Conservation (phyloP, 345 rosid genomes). For the Eucalyptus sideroxylon region DNA sequence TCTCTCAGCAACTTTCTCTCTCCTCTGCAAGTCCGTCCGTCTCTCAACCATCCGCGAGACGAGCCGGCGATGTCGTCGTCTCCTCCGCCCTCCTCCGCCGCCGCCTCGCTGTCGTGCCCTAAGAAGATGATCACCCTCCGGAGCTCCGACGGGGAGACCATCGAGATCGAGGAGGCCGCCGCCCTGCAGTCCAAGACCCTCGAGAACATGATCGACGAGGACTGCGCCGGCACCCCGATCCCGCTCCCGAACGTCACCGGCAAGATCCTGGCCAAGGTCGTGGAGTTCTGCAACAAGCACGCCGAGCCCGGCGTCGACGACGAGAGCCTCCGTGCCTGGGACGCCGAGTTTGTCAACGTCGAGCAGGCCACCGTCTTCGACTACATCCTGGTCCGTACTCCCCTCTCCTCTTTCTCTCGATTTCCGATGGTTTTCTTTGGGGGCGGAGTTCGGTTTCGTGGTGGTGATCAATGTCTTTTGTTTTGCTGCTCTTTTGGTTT, state of each 20-base stretch:
- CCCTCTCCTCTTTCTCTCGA: neutral
- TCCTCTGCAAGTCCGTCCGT: neutral
- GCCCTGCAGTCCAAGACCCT: slow-evolving; percentile 44
- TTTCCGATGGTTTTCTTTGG: neutral
- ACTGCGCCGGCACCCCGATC: slow-evolving; percentile 30
- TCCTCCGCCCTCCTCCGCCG: neutral
- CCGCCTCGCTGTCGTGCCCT: neutral
- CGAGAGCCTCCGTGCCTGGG: slow-evolving; percentile 28
- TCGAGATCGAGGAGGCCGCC: slow-evolving; percentile 28
- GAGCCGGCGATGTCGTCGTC: neutral
- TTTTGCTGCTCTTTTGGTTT: neutral
- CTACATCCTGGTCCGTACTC: slow-evolving; percentile 30
- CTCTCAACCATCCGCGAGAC: neutral
- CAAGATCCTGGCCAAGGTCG: slow-evolving; percentile 35
- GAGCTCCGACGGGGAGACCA: slow-evolving; percentile 13
- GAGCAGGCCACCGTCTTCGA: slow-evolving; percentile 46
- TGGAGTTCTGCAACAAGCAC: slow-evolving; percentile 51
- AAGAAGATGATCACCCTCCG: slow-evolving; percentile 22
- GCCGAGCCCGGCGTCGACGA: slow-evolving; percentile 16
- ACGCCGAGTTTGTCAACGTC: slow-evolving; percentile 34
- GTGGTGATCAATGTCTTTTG: neutral
- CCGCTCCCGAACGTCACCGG: slow-evolving; percentile 52
- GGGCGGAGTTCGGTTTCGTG: neutral
- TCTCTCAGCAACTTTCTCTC: neutral
- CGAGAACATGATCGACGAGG: slow-evolving; percentile 50